phyloP scores from a whole-genome alignment of 495 filamentous ascomycete species.

The Parathielavia hyrcaniae region DNA sequence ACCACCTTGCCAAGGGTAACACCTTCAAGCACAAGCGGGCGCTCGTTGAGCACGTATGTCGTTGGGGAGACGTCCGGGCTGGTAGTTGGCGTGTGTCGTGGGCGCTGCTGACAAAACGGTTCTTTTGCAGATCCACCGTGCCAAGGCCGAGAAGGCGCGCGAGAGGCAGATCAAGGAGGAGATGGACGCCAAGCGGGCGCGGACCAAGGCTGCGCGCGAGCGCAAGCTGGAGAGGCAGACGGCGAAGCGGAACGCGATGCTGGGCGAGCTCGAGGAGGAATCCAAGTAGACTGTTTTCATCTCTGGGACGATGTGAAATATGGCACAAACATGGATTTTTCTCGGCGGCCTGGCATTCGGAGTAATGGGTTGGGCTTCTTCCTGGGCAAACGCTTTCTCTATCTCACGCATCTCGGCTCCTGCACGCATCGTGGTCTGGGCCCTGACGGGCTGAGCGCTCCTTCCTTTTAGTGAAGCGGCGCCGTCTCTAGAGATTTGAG shows the following conservation, averaged over 20 bases:
- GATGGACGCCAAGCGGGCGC: constrained; percentile 99
- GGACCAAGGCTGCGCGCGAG: constrained; percentile 99
- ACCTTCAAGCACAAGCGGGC: constrained; percentile 99
- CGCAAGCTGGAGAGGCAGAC: constrained; percentile 80
- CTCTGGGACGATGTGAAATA: constrained; percentile 29
- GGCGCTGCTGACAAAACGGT: constrained; percentile 18
- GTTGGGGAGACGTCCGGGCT: background rate
- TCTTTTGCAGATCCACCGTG: constrained; percentile 87
- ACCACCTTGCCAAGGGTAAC: constrained; percentile 99
- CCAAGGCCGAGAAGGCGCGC: constrained; percentile 97
- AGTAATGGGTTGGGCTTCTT: constrained; percentile 52
- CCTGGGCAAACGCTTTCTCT: constrained; percentile 40
- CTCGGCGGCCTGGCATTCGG: constrained; percentile 51
- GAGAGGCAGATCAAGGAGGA: constrained; percentile 93
- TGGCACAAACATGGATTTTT: constrained; percentile 35
- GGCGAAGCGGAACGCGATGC: constrained; percentile 80
- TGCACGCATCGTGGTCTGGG: constrained; percentile 22
- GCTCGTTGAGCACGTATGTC: constrained; percentile 97
- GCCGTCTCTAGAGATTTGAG: constrained; percentile 25
- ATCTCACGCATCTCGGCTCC: constrained; percentile 35
- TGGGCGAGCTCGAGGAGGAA: constrained; percentile 66
- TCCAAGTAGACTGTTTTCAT: constrained; percentile 33
- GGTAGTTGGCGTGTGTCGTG: background rate
- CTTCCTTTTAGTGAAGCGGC: constrained; percentile 21
- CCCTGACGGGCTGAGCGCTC: constrained; percentile 17